Percentiles rank a stretch among this genome's conserved stretches.
Conservation (phyloP, 2,329 filamentous ascomycete species). For the Tolypocladium pustulatum region DNA sequence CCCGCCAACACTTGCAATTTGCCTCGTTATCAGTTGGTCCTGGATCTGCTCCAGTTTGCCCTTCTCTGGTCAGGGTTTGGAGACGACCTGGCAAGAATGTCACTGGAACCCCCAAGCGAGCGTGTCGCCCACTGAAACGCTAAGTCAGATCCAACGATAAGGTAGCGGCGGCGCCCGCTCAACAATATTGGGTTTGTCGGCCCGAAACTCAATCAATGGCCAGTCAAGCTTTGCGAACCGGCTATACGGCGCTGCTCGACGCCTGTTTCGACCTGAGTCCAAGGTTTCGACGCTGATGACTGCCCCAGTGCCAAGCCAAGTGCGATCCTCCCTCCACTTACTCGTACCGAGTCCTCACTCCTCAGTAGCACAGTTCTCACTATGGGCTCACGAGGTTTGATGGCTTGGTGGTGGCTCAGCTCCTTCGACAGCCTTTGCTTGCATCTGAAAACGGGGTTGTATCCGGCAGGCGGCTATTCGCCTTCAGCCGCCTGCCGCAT, state of each 20-base stretch:
- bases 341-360: not conserved
- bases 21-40: too few relatives aligned
- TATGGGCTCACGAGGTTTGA: not conserved
- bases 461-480: too few relatives aligned
- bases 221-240: not conserved
- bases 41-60: not conserved
- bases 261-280: not conserved
- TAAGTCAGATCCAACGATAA: too few relatives aligned
- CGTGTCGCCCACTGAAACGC: too few relatives aligned
- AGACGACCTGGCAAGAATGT: not conserved
- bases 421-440: not conserved
- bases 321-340: not conserved
- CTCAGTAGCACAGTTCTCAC: not conserved
- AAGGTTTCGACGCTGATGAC: not conserved
- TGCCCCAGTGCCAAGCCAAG: not conserved
- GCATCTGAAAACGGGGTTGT: not conserved
- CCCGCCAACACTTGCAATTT: not conserved
- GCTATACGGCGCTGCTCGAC: not conserved
- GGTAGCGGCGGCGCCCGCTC: too few relatives aligned
- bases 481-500: not conserved
- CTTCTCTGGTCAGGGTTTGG: too few relatives aligned
- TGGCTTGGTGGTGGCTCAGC: not conserved
- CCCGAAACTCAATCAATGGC: too few relatives aligned
- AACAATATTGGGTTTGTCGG: not conserved
- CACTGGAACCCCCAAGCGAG: too few relatives aligned